These are phyloP conservation scores for Backusella psychrophila DNA, from an alignment of 192 early-diverging fungal genomes.

Conservation along the genomic window DNA sequence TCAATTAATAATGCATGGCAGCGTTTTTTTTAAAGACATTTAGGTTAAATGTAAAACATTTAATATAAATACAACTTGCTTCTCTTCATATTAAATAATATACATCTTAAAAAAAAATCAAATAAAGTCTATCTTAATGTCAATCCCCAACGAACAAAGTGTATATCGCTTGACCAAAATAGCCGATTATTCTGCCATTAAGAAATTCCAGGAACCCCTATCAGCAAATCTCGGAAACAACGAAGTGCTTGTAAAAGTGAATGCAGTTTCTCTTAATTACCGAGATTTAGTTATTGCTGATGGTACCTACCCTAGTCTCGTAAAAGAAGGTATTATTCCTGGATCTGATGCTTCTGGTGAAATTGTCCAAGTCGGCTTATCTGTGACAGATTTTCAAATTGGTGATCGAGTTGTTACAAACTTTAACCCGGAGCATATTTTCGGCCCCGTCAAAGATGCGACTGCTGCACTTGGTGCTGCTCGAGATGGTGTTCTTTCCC, in stretches of 20 bases:
- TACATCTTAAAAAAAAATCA: too few relatives aligned
- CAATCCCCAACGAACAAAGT: background rate
- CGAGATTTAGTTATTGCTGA: background rate
- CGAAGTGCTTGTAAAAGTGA: background rate
- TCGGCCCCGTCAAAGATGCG: background rate
- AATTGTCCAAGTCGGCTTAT: background rate
- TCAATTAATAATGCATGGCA: too few relatives aligned
- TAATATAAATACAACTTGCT: too few relatives aligned
- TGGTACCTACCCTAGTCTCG: background rate
- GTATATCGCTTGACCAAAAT: background rate
- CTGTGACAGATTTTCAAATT: background rate
- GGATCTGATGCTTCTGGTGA: background rate
- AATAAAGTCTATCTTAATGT: background rate
- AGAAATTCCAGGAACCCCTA: background rate
- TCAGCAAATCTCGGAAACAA: background rate
- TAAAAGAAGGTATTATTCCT: background rate
- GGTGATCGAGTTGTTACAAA: background rate
- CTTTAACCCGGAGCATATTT: background rate
- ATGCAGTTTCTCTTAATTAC: background rate
- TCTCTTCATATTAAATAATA: too few relatives aligned
- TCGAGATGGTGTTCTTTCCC: background rate
- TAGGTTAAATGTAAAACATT: too few relatives aligned
- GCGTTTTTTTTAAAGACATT: too few relatives aligned
- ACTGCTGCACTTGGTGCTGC: background rate
- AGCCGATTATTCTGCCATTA: background rate